Percentiles rank a stretch among this genome's conserved stretches.
Evolutionary conservation across 805 yeast species (phyloP).

Genomic region (Yarrowia sp.): DNA sequence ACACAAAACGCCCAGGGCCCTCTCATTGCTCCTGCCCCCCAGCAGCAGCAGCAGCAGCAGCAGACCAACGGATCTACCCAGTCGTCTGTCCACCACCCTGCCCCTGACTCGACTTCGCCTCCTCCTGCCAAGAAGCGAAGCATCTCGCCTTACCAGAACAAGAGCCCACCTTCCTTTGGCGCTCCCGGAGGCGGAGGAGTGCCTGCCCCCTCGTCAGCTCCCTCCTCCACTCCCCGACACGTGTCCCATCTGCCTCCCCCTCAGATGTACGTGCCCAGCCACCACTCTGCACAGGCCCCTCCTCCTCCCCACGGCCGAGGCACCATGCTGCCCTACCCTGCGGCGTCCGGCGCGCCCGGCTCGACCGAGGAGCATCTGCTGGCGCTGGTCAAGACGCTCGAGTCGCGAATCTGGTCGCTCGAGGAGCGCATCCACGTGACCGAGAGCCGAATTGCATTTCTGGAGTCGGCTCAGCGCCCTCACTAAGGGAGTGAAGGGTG

Average conservation of each 20-base stretch:
- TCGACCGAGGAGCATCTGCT: conserved; percentile 42
- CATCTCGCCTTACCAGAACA: conserved; percentile 35
- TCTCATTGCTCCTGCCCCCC: conserved; percentile 23
- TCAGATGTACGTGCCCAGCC: conserved; percentile 30
- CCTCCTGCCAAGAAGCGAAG: conserved; percentile 34
- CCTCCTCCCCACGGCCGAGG: conserved; percentile 36
- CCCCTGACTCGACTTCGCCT: conserved; percentile 13
- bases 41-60: background rate
- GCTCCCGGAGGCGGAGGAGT: conserved; percentile 28
- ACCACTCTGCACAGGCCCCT: conserved; percentile 26
- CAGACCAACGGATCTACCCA: background rate
- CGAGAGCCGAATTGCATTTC: conserved; percentile 46
- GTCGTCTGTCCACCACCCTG: background rate
- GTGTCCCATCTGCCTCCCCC: conserved; percentile 35
- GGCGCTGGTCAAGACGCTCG: conserved; percentile 46
- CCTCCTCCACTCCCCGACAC: conserved; percentile 3
- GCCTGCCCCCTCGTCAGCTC: background rate
- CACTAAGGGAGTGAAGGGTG: background rate
- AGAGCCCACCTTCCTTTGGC: conserved; percentile 30
- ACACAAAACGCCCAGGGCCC: background rate
- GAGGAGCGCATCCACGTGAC: conserved; percentile 49
- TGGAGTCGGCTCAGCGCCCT: conserved; percentile 40
- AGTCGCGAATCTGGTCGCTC: conserved; percentile 46
- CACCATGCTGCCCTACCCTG: conserved; percentile 37
- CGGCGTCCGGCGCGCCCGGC: conserved; percentile 9